A percentile compares a stretch with the other conserved stretches of the same genome.
phyloP scores from a whole-genome alignment of 805 yeast genomes.

The Candida vartiovaarae region DNA sequence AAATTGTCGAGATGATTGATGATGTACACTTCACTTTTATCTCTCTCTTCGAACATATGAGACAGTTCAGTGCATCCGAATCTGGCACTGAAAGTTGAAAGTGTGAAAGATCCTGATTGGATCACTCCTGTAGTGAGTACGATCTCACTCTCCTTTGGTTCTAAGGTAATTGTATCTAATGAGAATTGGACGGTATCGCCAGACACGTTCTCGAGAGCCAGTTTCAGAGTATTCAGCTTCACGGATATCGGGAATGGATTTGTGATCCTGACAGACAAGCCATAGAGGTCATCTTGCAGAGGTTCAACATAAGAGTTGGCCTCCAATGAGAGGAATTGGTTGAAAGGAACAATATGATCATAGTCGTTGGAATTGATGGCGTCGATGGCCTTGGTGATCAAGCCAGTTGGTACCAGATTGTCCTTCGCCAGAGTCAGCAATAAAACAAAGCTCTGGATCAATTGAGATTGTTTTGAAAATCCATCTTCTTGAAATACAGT shows the following conservation, averaged over 20 bases:
- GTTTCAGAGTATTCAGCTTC: conserved; percentile 11
- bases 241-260: conserved; percentile 3
- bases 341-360: conserved; percentile 1
- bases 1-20: conserved; percentile 17
- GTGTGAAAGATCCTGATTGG: conserved; percentile 29
- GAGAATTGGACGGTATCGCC: conserved; percentile 9
- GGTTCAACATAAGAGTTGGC: conserved; percentile 6
- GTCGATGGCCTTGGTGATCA: conserved; percentile 6
- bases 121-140: conserved; percentile 24
- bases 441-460: conserved; percentile 7
- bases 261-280: conserved; percentile 4
- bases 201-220: conserved; percentile 12
- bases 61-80: conserved; percentile 22
- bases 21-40: conserved; percentile 4
- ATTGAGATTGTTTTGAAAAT: conserved; percentile 2
- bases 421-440: conserved; percentile 3
- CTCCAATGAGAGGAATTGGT: conserved; percentile 7
- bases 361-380: neutral
- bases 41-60: conserved; percentile 13
- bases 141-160: conserved; percentile 2
- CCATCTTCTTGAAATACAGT: conserved; percentile 12
- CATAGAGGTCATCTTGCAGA: conserved; percentile 9
- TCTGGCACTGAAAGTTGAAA: conserved; percentile 20
- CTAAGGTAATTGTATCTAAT: neutral
- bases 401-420: neutral